Evolutionary conservation across 768 basidiomycete genomes (phyloP), one percentile per base, ranked within the genome.

Genomic region (Obba rivulosa): DNA sequence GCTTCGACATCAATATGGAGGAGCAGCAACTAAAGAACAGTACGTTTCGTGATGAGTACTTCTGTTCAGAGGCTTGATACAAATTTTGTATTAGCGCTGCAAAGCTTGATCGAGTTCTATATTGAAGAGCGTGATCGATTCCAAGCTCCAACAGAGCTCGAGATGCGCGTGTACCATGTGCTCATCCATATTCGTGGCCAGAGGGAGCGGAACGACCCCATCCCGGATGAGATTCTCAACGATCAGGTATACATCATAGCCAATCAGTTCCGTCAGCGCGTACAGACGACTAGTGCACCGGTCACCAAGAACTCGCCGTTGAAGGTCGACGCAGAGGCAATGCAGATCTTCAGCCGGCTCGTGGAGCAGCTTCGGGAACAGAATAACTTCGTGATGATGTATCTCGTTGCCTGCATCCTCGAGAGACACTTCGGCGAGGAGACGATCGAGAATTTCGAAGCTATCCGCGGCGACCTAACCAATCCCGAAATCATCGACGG

Each of bases 161-260:
- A 99, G 66, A 96, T 99, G 83, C 83, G 91, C 25, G 83, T 96
- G 1, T 99, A 97, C 67, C 90, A 94, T 61, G 82, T 94, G 41
- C 79, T 98, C 24, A 85, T 89, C 23, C 92, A 96, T 58, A 85
- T 97, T 38, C 83, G 91, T 23, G 88, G 93, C 64, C 86, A 87
- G 58, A 78, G 67, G 53, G 87, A 87, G 59, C 86, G 80, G 8
- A 81, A 75, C 58, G 89, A 83, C 58, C 81, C 76, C 57, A 81
- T 92, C 34, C 84, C 93, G 0, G 66, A 70, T 2, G 60, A 77
- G 31, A 80, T 97, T 52, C 76, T 79, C 35, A 69, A 72, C 8
- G 76, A 90, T 59, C 85, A 92, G 0, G 80, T 89, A 18, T 87
- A 94, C 60, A 80, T 87, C 57, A 73, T 90, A 22, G 91, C 89